Evolutionary conservation across 495 filamentous ascomycete species (phyloP).

Genomic region (Hypoxylon cercidicola): DNA sequence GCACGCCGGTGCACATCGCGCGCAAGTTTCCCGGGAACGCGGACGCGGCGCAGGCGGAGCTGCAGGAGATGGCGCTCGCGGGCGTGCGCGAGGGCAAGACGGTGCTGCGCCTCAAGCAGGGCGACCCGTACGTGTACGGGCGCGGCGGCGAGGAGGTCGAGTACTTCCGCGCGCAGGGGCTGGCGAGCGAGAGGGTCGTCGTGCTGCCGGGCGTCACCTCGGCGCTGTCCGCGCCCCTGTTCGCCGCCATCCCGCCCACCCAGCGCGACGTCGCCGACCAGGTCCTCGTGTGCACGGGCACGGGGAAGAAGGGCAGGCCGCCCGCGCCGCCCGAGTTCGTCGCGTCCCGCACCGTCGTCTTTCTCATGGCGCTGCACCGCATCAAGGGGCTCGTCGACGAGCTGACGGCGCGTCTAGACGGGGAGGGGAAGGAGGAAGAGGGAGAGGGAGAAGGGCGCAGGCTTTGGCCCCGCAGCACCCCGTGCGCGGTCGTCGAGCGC

Average conservation of each 20-base stretch:
- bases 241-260: slow-evolving; percentile 87
- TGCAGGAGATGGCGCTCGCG: slow-evolving; percentile 80
- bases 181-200: slow-evolving; percentile 58
- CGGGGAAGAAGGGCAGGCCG: slow-evolving; percentile 87
- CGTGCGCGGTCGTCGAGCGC: slow-evolving; percentile 93
- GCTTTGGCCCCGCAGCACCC: slow-evolving; percentile 67
- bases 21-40: slow-evolving; percentile 98
- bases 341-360: slow-evolving; percentile 83
- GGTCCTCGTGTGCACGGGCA: slow-evolving; percentile 93
- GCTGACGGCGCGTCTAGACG: slow-evolving; percentile 59
- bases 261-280: slow-evolving; percentile 92
- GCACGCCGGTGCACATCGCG: slow-evolving; percentile 90
- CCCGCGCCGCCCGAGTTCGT: slow-evolving; percentile 84
- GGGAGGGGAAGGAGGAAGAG: slow-evolving; percentile 49
- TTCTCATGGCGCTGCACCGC: slow-evolving; percentile 94
- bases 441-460: slow-evolving; percentile 46
- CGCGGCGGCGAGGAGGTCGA: slow-evolving; percentile 90
- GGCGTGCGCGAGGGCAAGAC: slow-evolving; percentile 76
- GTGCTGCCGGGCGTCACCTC: slow-evolving; percentile 93
- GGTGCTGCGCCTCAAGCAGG: slow-evolving; percentile 92
- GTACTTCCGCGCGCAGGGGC: slow-evolving; percentile 82
- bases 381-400: slow-evolving; percentile 75
- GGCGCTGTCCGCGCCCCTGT: slow-evolving; percentile 85
- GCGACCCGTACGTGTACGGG: slow-evolving; percentile 96
- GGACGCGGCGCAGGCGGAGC: slow-evolving; percentile 90